These are phyloP conservation scores for Globisporangium spinosum DNA, from an alignment of 352 stramenopile species.

Conservation along the genomic window DNA sequence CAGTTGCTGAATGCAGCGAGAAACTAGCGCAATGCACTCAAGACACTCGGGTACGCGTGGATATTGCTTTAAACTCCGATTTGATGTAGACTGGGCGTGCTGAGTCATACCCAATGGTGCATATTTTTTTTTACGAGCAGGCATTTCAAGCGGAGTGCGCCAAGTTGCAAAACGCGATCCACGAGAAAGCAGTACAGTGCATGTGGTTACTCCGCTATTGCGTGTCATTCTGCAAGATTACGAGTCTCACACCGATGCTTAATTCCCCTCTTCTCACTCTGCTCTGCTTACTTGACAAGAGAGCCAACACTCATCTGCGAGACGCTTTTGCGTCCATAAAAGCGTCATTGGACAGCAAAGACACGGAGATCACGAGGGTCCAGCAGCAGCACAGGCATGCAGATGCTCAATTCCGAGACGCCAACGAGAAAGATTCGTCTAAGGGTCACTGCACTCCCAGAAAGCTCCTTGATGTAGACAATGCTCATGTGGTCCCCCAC, in stretches of 20 bases:
- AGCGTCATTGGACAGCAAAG: constrained; percentile 39
- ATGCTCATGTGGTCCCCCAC: background rate
- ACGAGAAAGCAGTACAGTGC: constrained; percentile 39
- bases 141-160: constrained; percentile 32
- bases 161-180: constrained; percentile 39
- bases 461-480: too few relatives aligned
- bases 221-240: background rate
- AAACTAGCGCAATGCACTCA: constrained; percentile 21
- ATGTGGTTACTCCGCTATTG: background rate
- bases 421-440: constrained; percentile 25
- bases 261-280: background rate
- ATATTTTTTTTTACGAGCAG: constrained; percentile 16
- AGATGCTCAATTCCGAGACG: constrained; percentile 27
- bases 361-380: constrained; percentile 35
- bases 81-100: background rate
- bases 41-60: constrained; percentile 22
- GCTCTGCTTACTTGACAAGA: constrained; percentile 18
- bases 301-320: constrained; percentile 42
- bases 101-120: background rate
- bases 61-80: background rate
- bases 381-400: constrained; percentile 27
- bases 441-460: too few relatives aligned
- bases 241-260: background rate
- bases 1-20: constrained; percentile 24
- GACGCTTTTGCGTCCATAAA: constrained; percentile 54